Conservation (phyloP, 768 basidiomycete species). For the Naganishia onofrii region DNA sequence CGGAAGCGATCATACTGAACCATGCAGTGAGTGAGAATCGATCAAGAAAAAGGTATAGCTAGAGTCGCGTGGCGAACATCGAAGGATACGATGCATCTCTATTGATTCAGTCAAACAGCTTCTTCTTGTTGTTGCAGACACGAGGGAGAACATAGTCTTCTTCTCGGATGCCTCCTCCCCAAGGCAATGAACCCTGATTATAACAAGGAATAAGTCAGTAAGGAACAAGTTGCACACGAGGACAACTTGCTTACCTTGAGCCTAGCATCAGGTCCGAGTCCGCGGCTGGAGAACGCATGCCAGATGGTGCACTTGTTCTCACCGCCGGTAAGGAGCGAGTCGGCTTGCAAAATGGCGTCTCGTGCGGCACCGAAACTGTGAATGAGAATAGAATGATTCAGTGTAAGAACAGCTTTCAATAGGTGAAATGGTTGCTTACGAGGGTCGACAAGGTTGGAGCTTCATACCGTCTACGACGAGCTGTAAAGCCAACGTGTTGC, state of each 20-base stretch:
- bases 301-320: conserved; percentile 88
- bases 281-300: conserved; percentile 76
- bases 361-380: conserved; percentile 76
- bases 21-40: not conserved
- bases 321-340: conserved; percentile 81
- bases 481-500: conserved; percentile 76
- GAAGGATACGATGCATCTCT: not conserved
- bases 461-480: conserved; percentile 91
- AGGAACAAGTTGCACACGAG: not conserved
- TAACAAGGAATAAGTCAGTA: conserved; percentile 51
- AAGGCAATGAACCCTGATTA: conserved; percentile 56
- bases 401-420: no score
- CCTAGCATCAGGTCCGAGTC: conserved; percentile 70
- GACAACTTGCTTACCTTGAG: conserved; percentile 59
- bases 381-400: no score
- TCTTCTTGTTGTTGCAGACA: conserved; percentile 51
- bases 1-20: not conserved
- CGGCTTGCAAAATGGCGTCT: conserved; percentile 85
- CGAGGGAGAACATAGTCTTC: conserved; percentile 58
- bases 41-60: not conserved
- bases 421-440: conserved; percentile 30
- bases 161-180: conserved; percentile 84
- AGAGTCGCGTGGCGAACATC: not conserved
- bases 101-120: not conserved
- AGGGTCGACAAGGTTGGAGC: conserved; percentile 83